Percentiles rank a stretch among this genome's conserved stretches.
These are phyloP conservation scores for Leucocoprinus sp. DNA, from an alignment of 768 basidiomycete species.

Conservation along the genomic window DNA sequence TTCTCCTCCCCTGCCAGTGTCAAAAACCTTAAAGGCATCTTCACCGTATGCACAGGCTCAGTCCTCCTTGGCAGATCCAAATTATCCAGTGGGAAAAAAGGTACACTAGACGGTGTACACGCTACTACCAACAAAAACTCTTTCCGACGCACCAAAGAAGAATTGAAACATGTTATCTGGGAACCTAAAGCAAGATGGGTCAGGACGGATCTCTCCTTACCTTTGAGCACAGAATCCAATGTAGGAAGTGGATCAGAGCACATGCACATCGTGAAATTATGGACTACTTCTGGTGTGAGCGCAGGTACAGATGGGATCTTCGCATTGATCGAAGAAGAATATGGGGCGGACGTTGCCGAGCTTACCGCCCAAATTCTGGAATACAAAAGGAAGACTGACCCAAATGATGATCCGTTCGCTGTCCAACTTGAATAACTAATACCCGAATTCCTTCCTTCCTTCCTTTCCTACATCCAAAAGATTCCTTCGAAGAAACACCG, in stretches of 20 bases:
- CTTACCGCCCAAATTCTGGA: conserved; percentile 27
- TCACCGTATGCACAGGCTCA: conserved; percentile 39
- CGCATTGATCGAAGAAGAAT: conserved; percentile 28
- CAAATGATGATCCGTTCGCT: conserved; percentile 33
- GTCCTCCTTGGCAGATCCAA: conserved; percentile 26
- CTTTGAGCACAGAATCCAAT: background rate
- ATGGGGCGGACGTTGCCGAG: conserved; percentile 27
- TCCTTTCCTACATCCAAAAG: too few relatives aligned
- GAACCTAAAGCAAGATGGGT: conserved; percentile 39
- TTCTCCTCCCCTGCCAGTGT: background rate
- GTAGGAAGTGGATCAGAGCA: too few relatives aligned
- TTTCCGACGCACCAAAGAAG: conserved; percentile 20
- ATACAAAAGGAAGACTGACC: conserved; percentile 30
- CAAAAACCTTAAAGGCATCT: conserved; percentile 11
- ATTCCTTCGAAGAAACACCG: too few relatives aligned
- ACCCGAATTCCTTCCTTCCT: too few relatives aligned
- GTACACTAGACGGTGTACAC: conserved; percentile 31
- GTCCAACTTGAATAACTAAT: conserved; percentile 2
- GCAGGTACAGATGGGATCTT: conserved; percentile 35
- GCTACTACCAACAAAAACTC: conserved; percentile 38
- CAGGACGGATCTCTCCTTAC: background rate
- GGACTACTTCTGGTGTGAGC: conserved; percentile 40
- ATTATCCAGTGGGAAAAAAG: conserved; percentile 11
- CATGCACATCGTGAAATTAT: conserved; percentile 34
- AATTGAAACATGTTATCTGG: conserved; percentile 31